Evolutionary conservation across 2,329 filamentous ascomycete species (phyloP), one percentile per base, ranked within the genome.

Genomic region (Paracorniculantispora psalliotae): DNA sequence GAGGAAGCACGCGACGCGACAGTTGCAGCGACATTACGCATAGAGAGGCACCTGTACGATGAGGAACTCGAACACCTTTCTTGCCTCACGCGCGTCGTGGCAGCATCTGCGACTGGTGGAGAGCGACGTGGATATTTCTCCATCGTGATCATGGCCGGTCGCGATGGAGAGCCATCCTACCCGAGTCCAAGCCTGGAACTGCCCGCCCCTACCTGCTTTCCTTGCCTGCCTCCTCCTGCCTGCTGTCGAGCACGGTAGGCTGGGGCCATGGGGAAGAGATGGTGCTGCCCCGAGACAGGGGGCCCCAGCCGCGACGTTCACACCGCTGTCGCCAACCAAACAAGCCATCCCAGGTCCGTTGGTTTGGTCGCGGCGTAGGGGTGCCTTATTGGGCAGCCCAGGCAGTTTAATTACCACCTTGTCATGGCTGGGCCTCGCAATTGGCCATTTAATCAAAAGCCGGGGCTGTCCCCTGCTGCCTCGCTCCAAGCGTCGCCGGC

Each of bases 371-470:
- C 78, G 77, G 79, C 66, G 30, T n/a, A 74, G 68, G 66, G 70
- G 71, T 77, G 70, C 78, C 74, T 69, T 66, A 79, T 83, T 81
- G 76, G 80, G 78, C 74, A 78, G 70, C 67, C 72, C 68, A 67
- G 72, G 72, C 74, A 72, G 70, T 71, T 74, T 73, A 72, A 57
- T 60, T 51, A 39, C 71, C 70, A 70, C 71, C 64, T 61, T 66
- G 63, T 59, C 66, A 64, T 64, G 59, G 61, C 44, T n/a, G 10
- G 25, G 21, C 53, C 61, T 68, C 67, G 68, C 74, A 72, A 82
- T 82, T 83, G 80, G 80, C 65, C 73, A 72, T 69, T 76, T 78
- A 75, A 81, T 82, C 73, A 76, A 75, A 76, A 74, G 72, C 74
- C 73, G 52, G 59, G 53, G 72, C 68, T 64, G 67, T 69, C 68